Evolutionary conservation across 768 basidiomycete species (phyloP), one percentile per base, ranked within the genome.

Genomic region (Boletus rubroflammeus): DNA sequence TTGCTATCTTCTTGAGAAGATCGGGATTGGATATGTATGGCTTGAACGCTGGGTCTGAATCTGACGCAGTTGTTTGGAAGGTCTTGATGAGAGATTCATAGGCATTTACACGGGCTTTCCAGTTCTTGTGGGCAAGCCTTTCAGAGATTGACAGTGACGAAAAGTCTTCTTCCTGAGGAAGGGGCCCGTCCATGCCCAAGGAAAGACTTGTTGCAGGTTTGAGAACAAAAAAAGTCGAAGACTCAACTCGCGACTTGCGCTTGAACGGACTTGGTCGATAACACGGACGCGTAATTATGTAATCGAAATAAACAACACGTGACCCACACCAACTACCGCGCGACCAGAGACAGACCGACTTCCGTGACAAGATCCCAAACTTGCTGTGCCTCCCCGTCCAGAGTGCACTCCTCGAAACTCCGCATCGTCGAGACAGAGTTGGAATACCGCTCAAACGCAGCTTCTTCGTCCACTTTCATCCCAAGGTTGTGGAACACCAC

Each of bases 51-150:
- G 93, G 92, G 78, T 98, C 96, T 61, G 84, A 83, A 69, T 98
- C 96, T 45, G 93, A 93, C 62, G 88, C 88, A 46, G 94, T 93
- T 41, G 83, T 87, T 66, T 86, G 84, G 70, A 97, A 97, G 54
- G 82, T 85, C 73, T 89, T 87, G 75, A 88, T 83, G 59, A 98
- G 82, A 21, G 87, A 73, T 67, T 92, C 90, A 71, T 98, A 99
- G 57, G 83, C 97, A 70, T 84, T 93, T 64, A 96, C 83, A 62
- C 97, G 86, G 54, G 97, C 97, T 74, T 98, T 98, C 97, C 97
- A 99, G 70, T 96, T 96, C 81, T 98, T 98, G 78, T 98, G 93
- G 6, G 82, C 75, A 52, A 96, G 85, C 42, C 95, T 73, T 60
- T 96, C 93, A 13, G 81, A 72, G 44, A 97, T 80, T 21, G 91